Conservation (phyloP, 2,329 filamentous ascomycete species). For the Monosporascus sp. region DNA sequence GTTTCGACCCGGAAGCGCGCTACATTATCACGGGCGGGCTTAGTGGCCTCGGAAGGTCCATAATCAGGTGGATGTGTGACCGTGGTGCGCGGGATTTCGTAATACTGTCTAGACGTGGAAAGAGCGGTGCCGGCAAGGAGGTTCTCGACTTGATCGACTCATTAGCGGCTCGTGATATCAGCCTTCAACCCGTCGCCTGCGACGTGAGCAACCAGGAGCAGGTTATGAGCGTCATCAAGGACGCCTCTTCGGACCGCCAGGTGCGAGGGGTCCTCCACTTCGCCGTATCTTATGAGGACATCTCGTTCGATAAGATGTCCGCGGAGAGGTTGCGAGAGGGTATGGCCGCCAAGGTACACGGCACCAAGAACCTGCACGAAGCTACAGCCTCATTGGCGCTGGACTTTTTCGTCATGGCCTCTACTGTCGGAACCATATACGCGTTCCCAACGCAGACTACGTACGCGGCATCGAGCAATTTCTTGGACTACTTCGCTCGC, state of each 20-base stretch:
- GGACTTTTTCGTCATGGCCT: neutral
- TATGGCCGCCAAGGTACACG: neutral
- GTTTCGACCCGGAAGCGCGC: conserved; percentile 13
- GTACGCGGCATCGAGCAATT: neutral
- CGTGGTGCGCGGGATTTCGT: conserved; percentile 16
- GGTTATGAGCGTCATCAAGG: neutral
- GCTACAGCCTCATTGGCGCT: neutral
- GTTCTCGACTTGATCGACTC: neutral
- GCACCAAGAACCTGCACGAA: neutral
- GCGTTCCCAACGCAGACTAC: neutral
- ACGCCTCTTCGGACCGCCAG: neutral
- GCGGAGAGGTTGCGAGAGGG: neutral
- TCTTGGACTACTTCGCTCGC: neutral
- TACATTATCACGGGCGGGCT: conserved; percentile 19
- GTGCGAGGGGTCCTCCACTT: conserved; percentile 13
- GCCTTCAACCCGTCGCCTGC: neutral
- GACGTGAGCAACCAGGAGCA: neutral
- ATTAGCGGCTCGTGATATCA: neutral
- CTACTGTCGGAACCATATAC: neutral
- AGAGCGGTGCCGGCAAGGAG: neutral
- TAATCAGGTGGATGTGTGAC: conserved; percentile 17
- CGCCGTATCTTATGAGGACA: conserved; percentile 1
- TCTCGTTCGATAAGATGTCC: conserved; percentile 4
- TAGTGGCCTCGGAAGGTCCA: conserved; percentile 9
- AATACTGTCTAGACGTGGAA: conserved; percentile 15